Conservation (phyloP, 2,329 filamentous ascomycete species). For the Madurella mycetomatis region DNA sequence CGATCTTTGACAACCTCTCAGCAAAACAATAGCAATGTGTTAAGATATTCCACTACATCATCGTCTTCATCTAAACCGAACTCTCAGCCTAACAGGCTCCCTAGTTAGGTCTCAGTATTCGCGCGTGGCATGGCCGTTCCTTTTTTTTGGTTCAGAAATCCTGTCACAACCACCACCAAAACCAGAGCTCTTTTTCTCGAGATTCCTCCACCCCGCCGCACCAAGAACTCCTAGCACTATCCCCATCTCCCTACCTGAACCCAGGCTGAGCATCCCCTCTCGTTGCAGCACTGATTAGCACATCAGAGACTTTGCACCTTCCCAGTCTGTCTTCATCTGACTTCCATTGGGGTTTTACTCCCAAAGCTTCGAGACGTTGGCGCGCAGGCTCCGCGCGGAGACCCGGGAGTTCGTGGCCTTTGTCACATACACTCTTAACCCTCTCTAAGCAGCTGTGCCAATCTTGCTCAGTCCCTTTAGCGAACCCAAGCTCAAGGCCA, state of each 20-base stretch:
- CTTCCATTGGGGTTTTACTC: too few relatives aligned
- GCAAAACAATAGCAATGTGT: neutral
- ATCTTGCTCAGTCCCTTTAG: slow-evolving; percentile 92
- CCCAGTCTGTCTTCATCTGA: too few relatives aligned
- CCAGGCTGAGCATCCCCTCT: too few relatives aligned
- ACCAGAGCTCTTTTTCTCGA: neutral
- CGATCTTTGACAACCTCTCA: neutral
- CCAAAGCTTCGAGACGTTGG: too few relatives aligned
- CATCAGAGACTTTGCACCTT: too few relatives aligned
- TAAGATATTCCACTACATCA: neutral
- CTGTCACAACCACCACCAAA: neutral
- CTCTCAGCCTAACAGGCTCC: neutral
- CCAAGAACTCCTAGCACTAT: neutral
- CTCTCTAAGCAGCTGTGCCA: slow-evolving; percentile 39
- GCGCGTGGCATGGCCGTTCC: neutral
- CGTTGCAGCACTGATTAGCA: too few relatives aligned
- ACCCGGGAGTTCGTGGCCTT: too few relatives aligned
- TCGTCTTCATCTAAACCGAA: neutral
- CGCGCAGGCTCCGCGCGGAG: too few relatives aligned
- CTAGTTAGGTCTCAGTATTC: neutral
- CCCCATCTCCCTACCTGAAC: too few relatives aligned
- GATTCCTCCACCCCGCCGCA: neutral
- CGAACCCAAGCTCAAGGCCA: slow-evolving; percentile 88
- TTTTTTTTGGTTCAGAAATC: neutral
- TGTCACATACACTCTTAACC: neutral